Conservation (phyloP, 2,329 filamentous ascomycete species). For the Sporothrix curviconia region DNA sequence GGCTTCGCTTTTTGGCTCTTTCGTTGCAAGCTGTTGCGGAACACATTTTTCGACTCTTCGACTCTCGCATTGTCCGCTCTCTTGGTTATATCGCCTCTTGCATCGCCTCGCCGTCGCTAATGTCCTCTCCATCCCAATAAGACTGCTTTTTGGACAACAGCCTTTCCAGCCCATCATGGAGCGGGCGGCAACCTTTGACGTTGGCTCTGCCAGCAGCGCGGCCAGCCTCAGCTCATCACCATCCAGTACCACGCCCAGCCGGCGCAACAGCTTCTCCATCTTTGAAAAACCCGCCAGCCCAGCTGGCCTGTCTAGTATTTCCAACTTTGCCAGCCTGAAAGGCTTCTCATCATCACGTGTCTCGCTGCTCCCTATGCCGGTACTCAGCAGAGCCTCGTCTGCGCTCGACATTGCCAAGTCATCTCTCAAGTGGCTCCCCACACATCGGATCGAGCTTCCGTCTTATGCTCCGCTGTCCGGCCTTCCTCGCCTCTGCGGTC, state of each 20-base stretch:
- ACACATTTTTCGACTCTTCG: too few relatives aligned
- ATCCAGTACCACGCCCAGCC: constrained; percentile 14
- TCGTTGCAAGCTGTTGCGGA: too few relatives aligned
- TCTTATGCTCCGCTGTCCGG: constrained; percentile 13
- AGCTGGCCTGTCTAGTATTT: constrained; percentile 12
- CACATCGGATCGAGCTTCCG: constrained; percentile 10
- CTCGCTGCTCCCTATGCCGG: constrained; percentile 17
- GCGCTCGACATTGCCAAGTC: constrained; percentile 18
- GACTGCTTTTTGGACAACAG: neutral
- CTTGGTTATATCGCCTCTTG: neutral
- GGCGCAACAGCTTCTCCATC: constrained; percentile 19
- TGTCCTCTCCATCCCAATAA: constrained; percentile 4
- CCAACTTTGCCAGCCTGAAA: constrained; percentile 14
- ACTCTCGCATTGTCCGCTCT: too few relatives aligned
- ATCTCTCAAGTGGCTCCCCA: constrained; percentile 15
- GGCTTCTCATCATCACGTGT: constrained; percentile 13
- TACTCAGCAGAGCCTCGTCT: constrained; percentile 16
- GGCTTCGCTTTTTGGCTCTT: neutral
- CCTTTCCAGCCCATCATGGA: constrained; percentile 11
- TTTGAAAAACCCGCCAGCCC: constrained; percentile 14
- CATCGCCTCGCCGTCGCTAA: constrained; percentile 4
- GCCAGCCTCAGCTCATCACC: constrained; percentile 11
- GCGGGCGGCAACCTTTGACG: constrained; percentile 8
- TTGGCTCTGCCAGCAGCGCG: constrained; percentile 15
- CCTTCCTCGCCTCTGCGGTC: neutral